phyloP scores from a whole-genome alignment of 495 filamentous ascomycete species.

The Pyronema omphalodes region DNA sequence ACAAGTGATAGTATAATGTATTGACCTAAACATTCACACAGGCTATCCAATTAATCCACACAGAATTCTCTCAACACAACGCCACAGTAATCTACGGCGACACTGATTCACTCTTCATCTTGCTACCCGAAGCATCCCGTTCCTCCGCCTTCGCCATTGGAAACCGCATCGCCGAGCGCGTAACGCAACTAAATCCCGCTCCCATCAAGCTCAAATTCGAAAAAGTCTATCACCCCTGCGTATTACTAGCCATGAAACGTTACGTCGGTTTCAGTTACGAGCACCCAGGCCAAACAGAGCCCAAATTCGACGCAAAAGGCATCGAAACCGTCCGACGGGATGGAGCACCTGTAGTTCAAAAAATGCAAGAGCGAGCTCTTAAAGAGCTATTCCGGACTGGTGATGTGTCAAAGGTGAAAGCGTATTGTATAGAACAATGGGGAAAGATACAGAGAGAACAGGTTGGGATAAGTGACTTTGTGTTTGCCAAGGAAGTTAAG shows the following conservation, averaged over 20 bases:
- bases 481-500: conserved; percentile 80
- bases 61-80: conserved; percentile 54
- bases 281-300: conserved; percentile 50
- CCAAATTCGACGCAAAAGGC: conserved; percentile 93
- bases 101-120: conserved; percentile 90
- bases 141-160: conserved; percentile 86
- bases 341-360: conserved; percentile 87
- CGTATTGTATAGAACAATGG: conserved; percentile 81
- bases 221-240: conserved; percentile 90
- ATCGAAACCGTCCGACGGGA: conserved; percentile 93
- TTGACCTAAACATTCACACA: neutral
- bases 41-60: conserved; percentile 83
- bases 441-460: conserved; percentile 77
- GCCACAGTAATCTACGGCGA: conserved; percentile 97
- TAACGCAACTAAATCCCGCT: conserved; percentile 79
- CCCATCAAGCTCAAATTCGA: conserved; percentile 96
- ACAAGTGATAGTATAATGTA: neutral
- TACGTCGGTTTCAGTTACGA: conserved; percentile 98
- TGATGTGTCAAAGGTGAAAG: conserved; percentile 78
- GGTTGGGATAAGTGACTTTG: conserved; percentile 87
- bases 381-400: conserved; percentile 65
- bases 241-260: conserved; percentile 88
- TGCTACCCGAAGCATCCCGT: conserved; percentile 68
- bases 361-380: conserved; percentile 88
- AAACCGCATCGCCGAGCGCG: conserved; percentile 71